A percentile compares a stretch with the other conserved stretches of the same genome.
phyloP scores from a whole-genome alignment of 441 rosid genomes.

The Dalechampia spathulata region DNA sequence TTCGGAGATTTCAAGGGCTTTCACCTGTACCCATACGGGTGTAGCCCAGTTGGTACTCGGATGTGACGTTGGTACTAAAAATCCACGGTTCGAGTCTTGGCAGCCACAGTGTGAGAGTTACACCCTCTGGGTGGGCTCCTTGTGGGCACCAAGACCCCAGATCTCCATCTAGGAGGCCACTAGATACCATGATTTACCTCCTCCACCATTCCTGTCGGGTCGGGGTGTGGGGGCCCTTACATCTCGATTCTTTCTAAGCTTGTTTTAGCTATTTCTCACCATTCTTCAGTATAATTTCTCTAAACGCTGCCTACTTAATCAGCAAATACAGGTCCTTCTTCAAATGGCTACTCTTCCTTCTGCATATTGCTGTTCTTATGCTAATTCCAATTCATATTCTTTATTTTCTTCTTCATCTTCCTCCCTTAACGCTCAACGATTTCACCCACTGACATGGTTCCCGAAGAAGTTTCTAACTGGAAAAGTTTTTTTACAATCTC shows the following conservation, averaged over 20 bases:
- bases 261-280: too few species aligned
- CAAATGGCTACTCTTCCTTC: slow-evolving; percentile 55
- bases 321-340: neutral
- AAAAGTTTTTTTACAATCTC: slow-evolving; percentile 34
- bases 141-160: too few species aligned
- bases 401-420: slow-evolving; percentile 29
- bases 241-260: slow-evolving; percentile 52
- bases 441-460: slow-evolving; percentile 21
- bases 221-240: too few species aligned
- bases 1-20: slow-evolving; percentile 71
- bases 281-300: neutral
- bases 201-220: too few species aligned
- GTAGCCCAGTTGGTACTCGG: too few species aligned
- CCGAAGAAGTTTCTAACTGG: slow-evolving; percentile 26
- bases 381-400: slow-evolving; percentile 24
- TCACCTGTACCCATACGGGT: slow-evolving; percentile 10
- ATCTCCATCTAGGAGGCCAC: too few species aligned
- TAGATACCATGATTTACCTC: too few species aligned
- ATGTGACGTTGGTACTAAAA: too few species aligned
- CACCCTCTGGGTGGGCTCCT: too few species aligned
- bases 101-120: too few species aligned
- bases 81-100: too few species aligned
- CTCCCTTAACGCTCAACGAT: slow-evolving; percentile 21
- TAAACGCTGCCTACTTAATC: neutral
- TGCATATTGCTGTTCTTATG: slow-evolving; percentile 32